Base-by-base conservation (phyloP, 1,284 basidiomycete species). In the Xanthoconium separans region DNA sequence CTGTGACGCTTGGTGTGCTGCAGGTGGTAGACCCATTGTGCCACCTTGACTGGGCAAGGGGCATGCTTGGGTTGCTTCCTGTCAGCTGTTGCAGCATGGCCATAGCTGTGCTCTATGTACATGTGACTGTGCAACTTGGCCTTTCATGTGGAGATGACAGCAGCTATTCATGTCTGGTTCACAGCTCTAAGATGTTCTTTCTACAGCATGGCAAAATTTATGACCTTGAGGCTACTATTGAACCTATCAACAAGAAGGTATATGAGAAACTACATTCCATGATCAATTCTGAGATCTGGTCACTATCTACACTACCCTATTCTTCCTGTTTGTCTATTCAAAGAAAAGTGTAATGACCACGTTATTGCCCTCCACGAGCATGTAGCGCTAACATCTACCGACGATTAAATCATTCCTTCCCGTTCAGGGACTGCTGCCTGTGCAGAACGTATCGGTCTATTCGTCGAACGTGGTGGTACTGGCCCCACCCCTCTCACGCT, bases 401-500 rank as follows among this genome's bases (percentile, higher is more conserved):
- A 22, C 9, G 11, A 44, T 52, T 45, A 52, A 24, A 84, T 74
- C 82, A 84, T 82, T 2, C 83, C 82, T 39, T 83, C 80, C 44
- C 75, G 73, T 50, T 73, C 77, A 29, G 80, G 75, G 44, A 81
- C 69, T 16, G 75, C 76, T 5, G 76, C 68, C 15, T 73, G 77
- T 2, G 77, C 72, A n/a, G 78, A 76, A n/a, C 79, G 71, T 52
- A 73, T 22, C 15, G 87, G 85, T 9, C 87, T 73, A 65, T 86
- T 83, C 37, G 75, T 74, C 51, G 87, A 87, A 46, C 87, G 73
- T 24, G 83, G 80, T 3, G 87, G 84, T 6, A 54, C 56, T 1
- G 81, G 78, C 15, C 75, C 75, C 11, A 55, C 58, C 1, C 74
- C 74, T 51, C 66, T 72, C 20, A 55, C 57, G 7, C 70, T 59